Evolutionary conservation across 2,329 filamentous ascomycete species (phyloP), one percentile per base, ranked within the genome.

Genomic region (Aspergillus ochraceus): DNA sequence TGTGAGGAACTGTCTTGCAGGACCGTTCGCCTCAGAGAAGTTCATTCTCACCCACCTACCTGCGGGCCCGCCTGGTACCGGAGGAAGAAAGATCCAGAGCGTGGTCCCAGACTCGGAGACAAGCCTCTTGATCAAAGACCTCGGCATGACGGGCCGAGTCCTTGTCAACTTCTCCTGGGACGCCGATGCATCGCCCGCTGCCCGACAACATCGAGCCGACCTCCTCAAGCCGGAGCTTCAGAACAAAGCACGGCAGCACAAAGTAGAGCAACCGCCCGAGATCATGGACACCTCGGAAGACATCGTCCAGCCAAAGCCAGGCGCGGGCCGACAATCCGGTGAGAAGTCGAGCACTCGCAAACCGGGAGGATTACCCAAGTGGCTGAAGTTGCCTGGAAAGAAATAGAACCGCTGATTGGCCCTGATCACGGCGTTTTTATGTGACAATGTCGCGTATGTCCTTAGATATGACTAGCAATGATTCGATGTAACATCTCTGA

Each of bases 121-220:
- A 32, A 66, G 64, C n/a, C 63, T 65, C 49, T 79, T 97, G n/a
- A 90, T 97, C 59, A 81, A 83, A 54, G 86, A 88, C 58, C 83
- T 96, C 66, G 86, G 88, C 14, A 84, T 97, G 63, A 83, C 82
- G 3, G 87, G 88, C 6, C 84, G 86, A 36, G 88, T 93, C 32
- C 79, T 96, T 9, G 79, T 97, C 49, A 94, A 89, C 60, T 84
- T 96, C 61, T 77, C 87, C 1, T 96, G 92, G 90, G 85, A 87
- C 20, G 84, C 88, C 51, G 80, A 75, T 42, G 89, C 88, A 1
- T 80, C 84, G n/a, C 69, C 78, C 1, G 77, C 82, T 11, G 83
- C 82, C 4, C 81, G 88, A 42, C 69, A 69, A 60, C 82, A 82
- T 52, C 69, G 66, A 30, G 77, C 76, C 24, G 79, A 84, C 17